Evolutionary conservation across 106 monocot genomes (phyloP), one percentile per base, ranked within the genome.

Genomic region (Chionographis japonica): DNA sequence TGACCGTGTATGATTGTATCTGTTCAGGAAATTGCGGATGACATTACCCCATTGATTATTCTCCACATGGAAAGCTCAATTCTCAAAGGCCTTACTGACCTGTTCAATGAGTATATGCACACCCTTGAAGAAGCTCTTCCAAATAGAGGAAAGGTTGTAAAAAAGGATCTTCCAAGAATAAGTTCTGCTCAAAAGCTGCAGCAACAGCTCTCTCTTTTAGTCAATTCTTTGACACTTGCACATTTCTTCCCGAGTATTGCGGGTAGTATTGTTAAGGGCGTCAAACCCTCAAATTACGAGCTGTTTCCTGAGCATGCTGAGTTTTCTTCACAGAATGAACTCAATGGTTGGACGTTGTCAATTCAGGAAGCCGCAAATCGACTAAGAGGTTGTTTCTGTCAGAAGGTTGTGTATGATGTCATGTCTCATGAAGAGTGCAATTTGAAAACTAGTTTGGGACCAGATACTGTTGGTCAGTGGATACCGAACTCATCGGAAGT

Each of bases 1-100:
- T 27, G 27, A 27, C 27, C 27, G 27, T 27, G 0, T 27, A 27
- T 27, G 27, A 27, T 27, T 27, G 27, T 27, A 27, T 68, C 8
- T 78, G 42, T 75, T 59, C 74, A 83, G 78, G 71, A 37, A 51
- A 40, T 79, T 60, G 50, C 72, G 38, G 71, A 78, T 74, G 83
- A 83, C 17, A 43, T 71, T 66, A 78, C 71, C 14, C 70, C 67
- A 40, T 79, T 83, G 51, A 59, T 56, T 50, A 63, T 9, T 54
- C 60, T 79, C 36, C 62, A 68, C 62, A 66, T 83, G 78, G 75
- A 75, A 66, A 52, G 36, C 52, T 65, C 79, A 51, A 75, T 83
- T 19, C 67, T 83, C 3, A 14, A 79, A 60, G 67, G 66, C 17
- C 78, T 83, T 61, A 53, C 60, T 57, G 71, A 75, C 40, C 46